Conservation (phyloP, 2,329 filamentous ascomycete species). For the Aspergillus phoenicis region DNA sequence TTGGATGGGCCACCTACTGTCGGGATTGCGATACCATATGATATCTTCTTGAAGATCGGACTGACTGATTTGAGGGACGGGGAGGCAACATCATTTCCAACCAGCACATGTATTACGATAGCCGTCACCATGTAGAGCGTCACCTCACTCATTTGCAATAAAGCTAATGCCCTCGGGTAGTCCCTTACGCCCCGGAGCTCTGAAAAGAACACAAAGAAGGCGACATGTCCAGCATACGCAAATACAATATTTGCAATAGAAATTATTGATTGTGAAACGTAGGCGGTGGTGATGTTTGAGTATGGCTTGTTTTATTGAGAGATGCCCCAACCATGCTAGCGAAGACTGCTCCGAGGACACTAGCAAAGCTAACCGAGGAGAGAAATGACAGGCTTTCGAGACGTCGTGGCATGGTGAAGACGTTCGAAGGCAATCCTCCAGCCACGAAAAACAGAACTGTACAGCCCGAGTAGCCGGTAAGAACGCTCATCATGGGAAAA, state of each 20-base stretch:
- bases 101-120: constrained; percentile 66
- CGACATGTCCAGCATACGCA: constrained; percentile 19
- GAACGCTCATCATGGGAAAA: constrained; percentile 64
- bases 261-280: not conserved
- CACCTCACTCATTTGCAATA: constrained; percentile 60
- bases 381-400: constrained; percentile 13
- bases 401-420: constrained; percentile 57
- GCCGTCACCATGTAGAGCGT: constrained; percentile 65
- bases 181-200: constrained; percentile 62
- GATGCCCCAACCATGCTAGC: constrained; percentile 67
- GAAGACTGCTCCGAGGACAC: constrained; percentile 62
- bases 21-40: constrained; percentile 67
- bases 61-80: constrained; percentile 66
- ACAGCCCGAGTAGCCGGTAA: constrained; percentile 62
- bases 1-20: constrained; percentile 13
- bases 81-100: constrained; percentile 59
- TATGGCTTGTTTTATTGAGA: constrained; percentile 55
- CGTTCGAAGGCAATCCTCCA: constrained; percentile 58
- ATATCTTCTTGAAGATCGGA: constrained; percentile 58
- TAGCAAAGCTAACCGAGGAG: constrained; percentile 50
- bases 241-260: constrained; percentile 16
- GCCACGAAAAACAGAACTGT: constrained; percentile 62
- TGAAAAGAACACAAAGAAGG: constrained; percentile 59
- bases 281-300: not conserved
- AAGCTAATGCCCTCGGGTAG: constrained; percentile 61